Conservation (phyloP, 176 grass and related monocot genomes). For the Leersia perrieri region DNA sequence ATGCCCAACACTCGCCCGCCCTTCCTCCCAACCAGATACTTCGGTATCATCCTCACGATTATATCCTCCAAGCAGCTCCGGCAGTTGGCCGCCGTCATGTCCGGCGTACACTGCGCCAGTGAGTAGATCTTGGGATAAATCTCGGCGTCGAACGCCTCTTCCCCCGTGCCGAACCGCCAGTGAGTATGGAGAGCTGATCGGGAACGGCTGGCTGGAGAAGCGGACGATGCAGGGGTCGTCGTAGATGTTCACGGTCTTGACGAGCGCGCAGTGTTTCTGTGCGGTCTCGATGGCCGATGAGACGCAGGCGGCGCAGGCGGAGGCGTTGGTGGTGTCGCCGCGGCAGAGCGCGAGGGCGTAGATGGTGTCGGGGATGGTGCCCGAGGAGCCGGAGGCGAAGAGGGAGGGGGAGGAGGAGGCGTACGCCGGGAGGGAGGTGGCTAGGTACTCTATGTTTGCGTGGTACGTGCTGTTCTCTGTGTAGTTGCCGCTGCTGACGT, state of each 20-base stretch:
- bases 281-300: background rate
- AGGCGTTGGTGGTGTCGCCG: background rate
- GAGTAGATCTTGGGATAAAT: constrained; percentile 35
- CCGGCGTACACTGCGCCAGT: constrained; percentile 45
- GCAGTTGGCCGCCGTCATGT: constrained; percentile 25
- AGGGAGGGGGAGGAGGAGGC: background rate
- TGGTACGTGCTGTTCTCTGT: background rate
- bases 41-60: background rate
- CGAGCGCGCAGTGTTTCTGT: background rate
- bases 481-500: background rate
- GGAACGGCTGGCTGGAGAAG: constrained; percentile 41
- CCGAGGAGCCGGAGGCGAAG: background rate
- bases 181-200: background rate
- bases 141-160: background rate
- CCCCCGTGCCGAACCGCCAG: constrained; percentile 33
- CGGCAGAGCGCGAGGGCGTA: constrained; percentile 22
- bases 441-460: background rate
- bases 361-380: background rate
- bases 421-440: background rate
- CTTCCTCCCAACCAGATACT: background rate
- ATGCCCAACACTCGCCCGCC: background rate
- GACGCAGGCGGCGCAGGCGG: background rate
- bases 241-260: constrained; percentile 4
- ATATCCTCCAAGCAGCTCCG: background rate
- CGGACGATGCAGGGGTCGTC: constrained; percentile 41